These are phyloP conservation scores for Rhizophagus sp. DNA, from an alignment of 192 early-diverging fungal species.

Conservation along the genomic window DNA sequence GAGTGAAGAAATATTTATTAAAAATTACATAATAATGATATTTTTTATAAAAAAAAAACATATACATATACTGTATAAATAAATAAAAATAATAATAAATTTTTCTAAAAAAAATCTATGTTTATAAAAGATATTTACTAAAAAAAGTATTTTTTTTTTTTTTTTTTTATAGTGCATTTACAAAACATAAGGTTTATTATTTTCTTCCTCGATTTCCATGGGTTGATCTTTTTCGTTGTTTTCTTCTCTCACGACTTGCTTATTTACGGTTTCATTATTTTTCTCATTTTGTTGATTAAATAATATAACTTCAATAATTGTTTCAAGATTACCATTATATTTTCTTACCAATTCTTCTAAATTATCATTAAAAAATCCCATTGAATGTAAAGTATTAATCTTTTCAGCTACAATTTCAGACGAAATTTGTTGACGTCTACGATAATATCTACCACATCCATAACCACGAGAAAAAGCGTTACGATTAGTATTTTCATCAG, in stretches of 20 bases:
- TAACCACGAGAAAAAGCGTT: neutral
- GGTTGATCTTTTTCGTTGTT: neutral
- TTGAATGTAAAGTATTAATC: neutral
- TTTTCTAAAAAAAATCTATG: too few relatives aligned
- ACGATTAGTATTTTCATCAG: neutral
- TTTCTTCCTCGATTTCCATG: neutral
- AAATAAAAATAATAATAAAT: too few relatives aligned
- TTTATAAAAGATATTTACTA: too few relatives aligned
- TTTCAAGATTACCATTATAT: neutral
- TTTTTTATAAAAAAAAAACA: too few relatives aligned
- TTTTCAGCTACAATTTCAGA: neutral
- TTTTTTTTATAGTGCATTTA: neutral
- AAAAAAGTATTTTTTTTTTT: too few relatives aligned
- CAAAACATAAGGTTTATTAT: neutral
- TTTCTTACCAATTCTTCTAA: constrained; percentile 12
- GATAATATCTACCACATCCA: neutral
- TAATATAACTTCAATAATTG: neutral
- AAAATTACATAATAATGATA: too few relatives aligned
- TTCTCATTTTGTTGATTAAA: neutral
- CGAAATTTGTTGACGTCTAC: neutral
- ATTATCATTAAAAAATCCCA: neutral
- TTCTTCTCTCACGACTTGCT: neutral
- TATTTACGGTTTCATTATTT: neutral
- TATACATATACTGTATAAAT: too few relatives aligned
- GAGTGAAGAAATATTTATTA: too few relatives aligned